A percentile compares a stretch with the other conserved stretches of the same genome.
Conservation (phyloP, 2,329 filamentous ascomycete species). For the Talaromyces amestolkiae region DNA sequence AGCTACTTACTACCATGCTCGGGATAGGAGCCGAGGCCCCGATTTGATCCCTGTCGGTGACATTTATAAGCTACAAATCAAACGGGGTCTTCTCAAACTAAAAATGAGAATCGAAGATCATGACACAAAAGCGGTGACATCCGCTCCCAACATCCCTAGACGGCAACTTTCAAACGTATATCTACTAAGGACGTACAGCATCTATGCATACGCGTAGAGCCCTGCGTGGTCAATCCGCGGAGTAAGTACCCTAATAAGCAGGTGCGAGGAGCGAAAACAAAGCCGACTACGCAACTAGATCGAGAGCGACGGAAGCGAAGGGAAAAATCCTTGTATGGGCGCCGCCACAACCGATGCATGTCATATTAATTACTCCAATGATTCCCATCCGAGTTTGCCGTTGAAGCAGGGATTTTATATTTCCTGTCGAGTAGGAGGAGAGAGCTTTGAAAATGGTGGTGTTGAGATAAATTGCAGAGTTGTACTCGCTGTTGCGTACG, state of each 20-base stretch:
- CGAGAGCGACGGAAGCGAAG: background rate
- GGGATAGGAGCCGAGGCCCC: background rate
- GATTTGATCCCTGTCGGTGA: background rate
- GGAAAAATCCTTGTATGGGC: background rate
- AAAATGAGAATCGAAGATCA: background rate
- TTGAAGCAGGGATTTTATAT: background rate
- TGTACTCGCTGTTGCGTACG: background rate
- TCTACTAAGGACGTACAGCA: background rate
- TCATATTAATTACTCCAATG: background rate
- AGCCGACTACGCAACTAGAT: background rate
- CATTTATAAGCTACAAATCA: background rate
- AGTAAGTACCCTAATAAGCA: background rate
- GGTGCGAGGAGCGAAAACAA: background rate
- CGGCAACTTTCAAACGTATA: background rate
- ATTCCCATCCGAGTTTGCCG: background rate
- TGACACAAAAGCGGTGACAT: background rate
- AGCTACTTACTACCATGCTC: background rate
- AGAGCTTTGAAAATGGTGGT: background rate
- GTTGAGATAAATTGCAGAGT: background rate
- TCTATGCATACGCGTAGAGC: background rate
- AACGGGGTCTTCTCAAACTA: background rate
- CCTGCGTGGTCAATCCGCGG: background rate
- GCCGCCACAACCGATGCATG: constrained; percentile 2
- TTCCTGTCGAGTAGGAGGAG: background rate
- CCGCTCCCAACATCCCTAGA: background rate